Conservation (phyloP, 768 basidiomycete species). For the Lactifluus pinguis region DNA sequence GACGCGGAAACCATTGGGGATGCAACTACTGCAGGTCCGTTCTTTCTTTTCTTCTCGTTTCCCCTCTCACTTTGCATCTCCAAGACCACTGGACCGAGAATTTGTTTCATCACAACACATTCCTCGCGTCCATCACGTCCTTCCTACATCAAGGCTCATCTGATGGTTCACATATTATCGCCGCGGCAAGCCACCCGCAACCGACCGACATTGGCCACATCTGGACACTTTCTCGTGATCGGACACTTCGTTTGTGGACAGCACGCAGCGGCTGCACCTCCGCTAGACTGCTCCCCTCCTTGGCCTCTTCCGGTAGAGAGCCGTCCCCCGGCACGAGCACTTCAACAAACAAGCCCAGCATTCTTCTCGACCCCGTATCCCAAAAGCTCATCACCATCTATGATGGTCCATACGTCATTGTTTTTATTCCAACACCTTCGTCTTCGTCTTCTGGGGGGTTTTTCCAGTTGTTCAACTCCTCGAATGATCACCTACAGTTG, state of each 20-base stretch:
- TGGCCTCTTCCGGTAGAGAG: conserved; percentile 26
- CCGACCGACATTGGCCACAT: conserved; percentile 66
- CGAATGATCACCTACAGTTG: conserved; percentile 51
- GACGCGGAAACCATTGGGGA: conserved; percentile 53
- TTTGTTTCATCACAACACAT: conserved; percentile 52
- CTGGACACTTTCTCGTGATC: conserved; percentile 84
- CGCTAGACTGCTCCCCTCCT: conserved; percentile 41
- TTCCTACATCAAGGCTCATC: conserved; percentile 43
- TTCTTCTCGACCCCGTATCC: conserved; percentile 49
- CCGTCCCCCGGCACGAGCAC: conserved; percentile 27
- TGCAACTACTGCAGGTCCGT: conserved; percentile 51
- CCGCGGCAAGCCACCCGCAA: conserved; percentile 63
- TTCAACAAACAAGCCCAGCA: conserved; percentile 30
- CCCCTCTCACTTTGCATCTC: neutral
- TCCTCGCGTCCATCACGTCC: conserved; percentile 57
- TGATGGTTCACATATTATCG: conserved; percentile 52
- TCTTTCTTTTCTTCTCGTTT: neutral
- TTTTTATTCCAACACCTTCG: conserved; percentile 60
- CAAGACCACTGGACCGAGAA: conserved; percentile 68
- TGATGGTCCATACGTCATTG: conserved; percentile 53
- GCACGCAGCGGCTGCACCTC: conserved; percentile 65
- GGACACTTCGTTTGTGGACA: conserved; percentile 79
- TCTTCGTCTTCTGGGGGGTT: conserved; percentile 65
- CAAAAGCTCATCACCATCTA: conserved; percentile 62
- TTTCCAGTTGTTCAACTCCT: conserved; percentile 57